Conservation (phyloP, 1,284 basidiomycete species). For the Heterobasidion parviporum region DNA sequence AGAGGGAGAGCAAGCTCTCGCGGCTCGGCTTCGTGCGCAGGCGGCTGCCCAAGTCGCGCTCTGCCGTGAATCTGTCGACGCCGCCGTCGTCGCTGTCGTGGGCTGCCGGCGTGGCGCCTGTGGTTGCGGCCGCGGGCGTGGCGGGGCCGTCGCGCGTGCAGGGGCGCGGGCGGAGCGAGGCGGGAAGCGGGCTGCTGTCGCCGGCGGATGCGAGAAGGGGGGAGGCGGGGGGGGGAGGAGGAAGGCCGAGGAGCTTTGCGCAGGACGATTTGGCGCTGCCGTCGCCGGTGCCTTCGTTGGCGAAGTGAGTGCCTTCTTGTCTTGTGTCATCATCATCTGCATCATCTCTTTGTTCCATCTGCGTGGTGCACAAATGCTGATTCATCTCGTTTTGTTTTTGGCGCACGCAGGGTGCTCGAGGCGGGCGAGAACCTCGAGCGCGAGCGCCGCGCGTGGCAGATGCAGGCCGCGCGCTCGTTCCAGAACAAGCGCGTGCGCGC, state of each 20-base stretch:
- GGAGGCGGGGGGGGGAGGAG: not conserved
- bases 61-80: slow-evolving; percentile 27
- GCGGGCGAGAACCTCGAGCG: slow-evolving; percentile 50
- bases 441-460: slow-evolving; percentile 59
- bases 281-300: slow-evolving; percentile 52
- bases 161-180: too few relatives aligned
- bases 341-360: not conserved
- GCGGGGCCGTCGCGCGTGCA: not conserved
- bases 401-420: slow-evolving; percentile 46
- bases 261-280: slow-evolving; percentile 51
- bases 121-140: not conserved
- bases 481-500: slow-evolving; percentile 55
- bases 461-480: slow-evolving; percentile 52
- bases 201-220: not conserved
- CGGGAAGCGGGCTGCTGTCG: too few relatives aligned
- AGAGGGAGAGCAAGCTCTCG: not conserved
- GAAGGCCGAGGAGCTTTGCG: slow-evolving; percentile 41
- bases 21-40: slow-evolving; percentile 17
- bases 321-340: not conserved
- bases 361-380: not conserved
- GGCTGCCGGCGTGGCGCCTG: too few relatives aligned
- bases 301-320: slow-evolving; percentile 33
- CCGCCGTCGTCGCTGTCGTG: not conserved
- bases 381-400: not conserved
- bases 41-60: slow-evolving; percentile 39